Base-by-base conservation (phyloP, 768 basidiomycete genomes). In the Mycena galericulata region DNA sequence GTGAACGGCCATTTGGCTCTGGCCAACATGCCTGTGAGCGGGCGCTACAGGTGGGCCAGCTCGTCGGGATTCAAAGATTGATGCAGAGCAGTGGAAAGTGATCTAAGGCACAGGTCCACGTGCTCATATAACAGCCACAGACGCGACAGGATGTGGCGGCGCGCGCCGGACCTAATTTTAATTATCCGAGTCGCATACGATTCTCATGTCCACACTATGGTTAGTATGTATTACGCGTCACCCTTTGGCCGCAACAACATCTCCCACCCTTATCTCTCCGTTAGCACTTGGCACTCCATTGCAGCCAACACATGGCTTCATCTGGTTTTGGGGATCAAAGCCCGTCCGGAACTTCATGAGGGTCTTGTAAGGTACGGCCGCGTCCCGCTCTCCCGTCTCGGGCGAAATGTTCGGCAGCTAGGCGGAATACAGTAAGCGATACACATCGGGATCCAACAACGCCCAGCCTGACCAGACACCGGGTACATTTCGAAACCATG, bases 381-480 rank as follows among this genome's bases (percentile, higher is more conserved):
- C 83, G 73, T 95, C 92, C 22, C 88, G 86, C 22, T 85, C 76
- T 32, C 92, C 93, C 4, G 88, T 90, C 45, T 82, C 79, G 0
- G 90, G 85, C 72, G 88, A 87, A 18, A 94, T 86, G 70, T 94
- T 94, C 18, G 93, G 93, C 51, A 94, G 77, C 92, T 94, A 73
- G 62, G 63, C 67, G 61, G 49, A 68, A 18, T 38, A 34, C 20
- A 34, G 40, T 61, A 46, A 47, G 70, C 47, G 51, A 70, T 30
- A 8, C 61, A 62, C 43, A 63, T 36, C 38, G 41, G 7, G 46
- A 56, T 17, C 41, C n/a, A 38, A 36, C 45, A 17, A 14, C 12
- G 62, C 36, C 17, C 47, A 49, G 32, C 77, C 87, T 76, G 76
- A 93, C 93, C 82, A 92, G 77, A 78, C 93, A 95, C 55, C 93